phyloP scores from a whole-genome alignment of 345 rosid species.

The Crucihimalaya himalaica region DNA sequence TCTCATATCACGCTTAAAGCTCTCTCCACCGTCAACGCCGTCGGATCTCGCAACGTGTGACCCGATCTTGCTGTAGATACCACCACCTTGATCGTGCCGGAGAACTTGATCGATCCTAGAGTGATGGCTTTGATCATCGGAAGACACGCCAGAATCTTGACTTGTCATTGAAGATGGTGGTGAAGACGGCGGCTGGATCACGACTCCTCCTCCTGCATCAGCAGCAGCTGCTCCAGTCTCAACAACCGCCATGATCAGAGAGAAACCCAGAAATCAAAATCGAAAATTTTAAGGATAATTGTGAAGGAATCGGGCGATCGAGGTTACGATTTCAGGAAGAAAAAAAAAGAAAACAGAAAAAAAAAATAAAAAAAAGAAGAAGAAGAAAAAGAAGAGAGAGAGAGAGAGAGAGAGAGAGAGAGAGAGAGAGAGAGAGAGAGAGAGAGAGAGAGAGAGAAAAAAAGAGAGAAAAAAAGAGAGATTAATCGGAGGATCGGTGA shows the following conservation, averaged over 20 bases:
- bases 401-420: background rate
- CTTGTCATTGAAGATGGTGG: constrained; percentile 39
- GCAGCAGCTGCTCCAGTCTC: constrained; percentile 49
- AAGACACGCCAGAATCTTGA: constrained; percentile 46
- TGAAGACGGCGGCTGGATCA: constrained; percentile 40
- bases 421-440: background rate
- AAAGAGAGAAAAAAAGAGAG: background rate
- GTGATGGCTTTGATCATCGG: constrained; percentile 53
- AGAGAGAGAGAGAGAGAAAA: background rate
- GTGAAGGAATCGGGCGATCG: constrained; percentile 17
- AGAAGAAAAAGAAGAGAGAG: background rate
- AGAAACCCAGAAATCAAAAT: constrained; percentile 17
- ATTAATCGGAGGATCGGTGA: constrained; percentile 20
- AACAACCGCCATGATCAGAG: constrained; percentile 63
- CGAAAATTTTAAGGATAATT: background rate
- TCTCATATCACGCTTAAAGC: constrained; percentile 64
- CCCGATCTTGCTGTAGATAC: constrained; percentile 48
- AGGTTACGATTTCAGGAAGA: constrained; percentile 29
- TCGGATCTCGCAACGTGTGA: constrained; percentile 43
- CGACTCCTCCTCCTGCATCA: constrained; percentile 43
- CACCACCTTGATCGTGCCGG: constrained; percentile 37
- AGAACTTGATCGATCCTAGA: constrained; percentile 41
- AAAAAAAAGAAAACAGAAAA: background rate
- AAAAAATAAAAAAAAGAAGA: constrained; percentile 17
- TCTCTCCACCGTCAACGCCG: constrained; percentile 51